These are phyloP conservation scores for Heliamphora pulchella DNA, from an alignment of 179 eudicot genomes.

Conservation along the genomic window DNA sequence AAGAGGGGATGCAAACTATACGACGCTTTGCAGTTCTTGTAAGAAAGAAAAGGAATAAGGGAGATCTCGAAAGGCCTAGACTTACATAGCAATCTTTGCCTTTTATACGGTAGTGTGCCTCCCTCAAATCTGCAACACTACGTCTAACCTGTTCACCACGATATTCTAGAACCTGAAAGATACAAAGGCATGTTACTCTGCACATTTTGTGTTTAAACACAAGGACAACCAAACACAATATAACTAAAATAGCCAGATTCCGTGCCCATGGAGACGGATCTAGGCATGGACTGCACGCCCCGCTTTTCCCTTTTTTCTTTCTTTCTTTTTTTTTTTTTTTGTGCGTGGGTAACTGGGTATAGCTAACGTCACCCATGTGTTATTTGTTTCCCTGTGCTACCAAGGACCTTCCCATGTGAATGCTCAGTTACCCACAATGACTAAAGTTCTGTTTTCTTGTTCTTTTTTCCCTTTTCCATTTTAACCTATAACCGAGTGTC, in stretches of 20 bases:
- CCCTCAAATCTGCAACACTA: constrained; percentile 95
- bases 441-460: too few species aligned
- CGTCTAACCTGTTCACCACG: constrained; percentile 98
- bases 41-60: background rate
- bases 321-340: too few species aligned
- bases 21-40: background rate
- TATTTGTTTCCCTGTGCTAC: too few species aligned
- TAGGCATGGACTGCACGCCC: too few species aligned
- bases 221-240: background rate
- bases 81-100: constrained; percentile 99
- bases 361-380: too few species aligned
- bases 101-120: constrained; percentile 64
- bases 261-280: too few species aligned
- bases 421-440: too few species aligned
- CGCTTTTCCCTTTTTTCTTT: too few species aligned
- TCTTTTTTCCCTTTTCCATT: too few species aligned
- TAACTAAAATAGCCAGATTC: background rate
- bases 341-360: too few species aligned
- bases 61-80: constrained; percentile 8
- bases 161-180: constrained; percentile 86
- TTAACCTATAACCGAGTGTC: too few species aligned
- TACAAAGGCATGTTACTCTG: constrained; percentile 8
- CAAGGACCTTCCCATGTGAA: too few species aligned
- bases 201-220: background rate
- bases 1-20: background rate